A percentile compares a stretch with the other conserved stretches of the same genome.
Conservation (phyloP, 2,329 filamentous ascomycete genomes). For the Botrytis paeoniae region DNA sequence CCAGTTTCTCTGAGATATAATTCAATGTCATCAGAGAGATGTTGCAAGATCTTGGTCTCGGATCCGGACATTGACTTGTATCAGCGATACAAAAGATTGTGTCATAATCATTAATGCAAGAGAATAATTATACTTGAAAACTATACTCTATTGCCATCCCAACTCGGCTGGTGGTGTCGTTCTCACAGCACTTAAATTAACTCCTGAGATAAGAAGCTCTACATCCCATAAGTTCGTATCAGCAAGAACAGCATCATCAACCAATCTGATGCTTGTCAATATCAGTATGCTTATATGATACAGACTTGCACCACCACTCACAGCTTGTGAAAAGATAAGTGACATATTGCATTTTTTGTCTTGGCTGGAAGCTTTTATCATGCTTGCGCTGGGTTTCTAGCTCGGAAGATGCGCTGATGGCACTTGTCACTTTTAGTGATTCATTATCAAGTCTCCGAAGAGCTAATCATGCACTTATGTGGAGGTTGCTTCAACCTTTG, state of each 20-base stretch:
- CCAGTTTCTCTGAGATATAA: neutral
- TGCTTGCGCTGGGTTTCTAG: neutral
- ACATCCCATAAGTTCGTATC: neutral
- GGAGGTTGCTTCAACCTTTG: neutral
- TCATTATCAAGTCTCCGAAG: neutral
- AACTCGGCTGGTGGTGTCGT: no score
- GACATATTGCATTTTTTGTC: neutral
- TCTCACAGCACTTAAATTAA: accelerated
- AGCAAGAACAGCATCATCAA: neutral
- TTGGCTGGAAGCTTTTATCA: neutral
- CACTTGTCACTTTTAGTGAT: neutral
- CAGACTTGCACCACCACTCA: neutral
- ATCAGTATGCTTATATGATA: neutral
- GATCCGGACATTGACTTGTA: no score
- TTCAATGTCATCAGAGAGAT: no score
- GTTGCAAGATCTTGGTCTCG: no score
- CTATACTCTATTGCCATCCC: neutral
- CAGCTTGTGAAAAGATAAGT: neutral
- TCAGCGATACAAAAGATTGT: no score
- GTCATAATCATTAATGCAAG: no score
- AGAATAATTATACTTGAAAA: no score
- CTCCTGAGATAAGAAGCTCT: no score
- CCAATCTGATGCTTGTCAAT: neutral
- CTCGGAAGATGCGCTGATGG: neutral
- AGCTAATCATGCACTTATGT: neutral